Evolutionary conservation across 805 yeast species (phyloP), one percentile per base, ranked within the genome.

Genomic region (Candida michaelii): DNA sequence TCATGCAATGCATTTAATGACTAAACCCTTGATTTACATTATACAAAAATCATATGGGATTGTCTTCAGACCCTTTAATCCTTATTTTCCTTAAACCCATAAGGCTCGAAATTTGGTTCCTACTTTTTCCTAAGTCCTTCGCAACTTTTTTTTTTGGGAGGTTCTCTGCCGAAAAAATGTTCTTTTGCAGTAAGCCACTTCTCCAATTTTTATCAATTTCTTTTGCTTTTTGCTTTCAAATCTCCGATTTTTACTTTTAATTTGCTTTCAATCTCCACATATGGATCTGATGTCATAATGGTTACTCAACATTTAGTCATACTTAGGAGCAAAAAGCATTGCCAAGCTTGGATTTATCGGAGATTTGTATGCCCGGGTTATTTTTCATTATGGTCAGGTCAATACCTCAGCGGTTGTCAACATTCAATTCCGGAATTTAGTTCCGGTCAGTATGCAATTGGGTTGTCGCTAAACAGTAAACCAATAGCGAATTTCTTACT

Each of bases 121-220:
- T 25, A 25, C 11, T 25, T 25, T 25, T 25, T 11, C 29, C 29
- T 25, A 7, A 11, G 23, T 5, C 23, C 23, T 21, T 12, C 29
- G 11, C n/a, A 25, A 7, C n/a, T 25, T 25, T 7, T 12, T 21
- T 21, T 21, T 21, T 21, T 6, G 23, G 5, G 23, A 21, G 23
- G 23, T n/a, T n/a, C n/a, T n/a, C n/a, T 34, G 37, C 27, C 27
- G 29, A 4, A 13, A 34, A 34, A 34, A 23, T 14, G 30, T 34
- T 34, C 37, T 23, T 23, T 34, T 34, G 37, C 37, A 34, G 37
- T 5, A 12, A 33, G 15, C n/a, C 5, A 23, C n/a, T 34, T 34
- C 37, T 34, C 37, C 37, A 34, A 34, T 23, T 34, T 34, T 34
- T 23, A 12, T 8, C 10, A 11, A 31, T 31, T 31, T 31, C 35